Evolutionary conservation across 2,329 filamentous ascomycete genomes (phyloP), one percentile per base, ranked within the genome.

Genomic region (Fonsecaea monophora): DNA sequence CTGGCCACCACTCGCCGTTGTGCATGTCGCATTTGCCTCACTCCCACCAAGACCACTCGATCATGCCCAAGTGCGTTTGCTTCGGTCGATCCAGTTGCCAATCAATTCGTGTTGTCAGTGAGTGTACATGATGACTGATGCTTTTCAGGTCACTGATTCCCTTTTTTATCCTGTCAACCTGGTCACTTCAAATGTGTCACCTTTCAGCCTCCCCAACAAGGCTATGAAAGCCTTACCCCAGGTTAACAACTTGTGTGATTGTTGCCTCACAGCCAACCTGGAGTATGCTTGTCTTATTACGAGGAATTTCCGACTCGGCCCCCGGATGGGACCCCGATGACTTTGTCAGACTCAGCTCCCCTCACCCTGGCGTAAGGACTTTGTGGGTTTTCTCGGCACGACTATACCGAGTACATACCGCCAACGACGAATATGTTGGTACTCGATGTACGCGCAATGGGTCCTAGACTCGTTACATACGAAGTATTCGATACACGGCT

Each of bases 201-300:
- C 45, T 25, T 50, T 25, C 45, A 50, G 45, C 45, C 45, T 25
- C 30, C 38, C 61, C 35, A 32, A 55, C 30, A n/a, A 55, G 53
- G 30, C 53, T 25, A 25, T 34, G 5, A 3, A n/a, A 55, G 53
- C 53, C 53, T 55, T 55, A 30, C 30, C 53, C 30, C 53, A 21
- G 34, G 15, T 30, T 10, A 30, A 48, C 42, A 18, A 21, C 60
- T 53, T 60, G 64, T 54, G 60, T 67, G 64, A 56, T 67, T 56
- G 60, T 32, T 45, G 54, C 37, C 54, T 38, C 12, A 35, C 32
- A 3, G 3, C 25, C 25, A 3, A 25, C 25, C 25, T 25, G 25
- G 25, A 25, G 25, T 25, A 25, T 25, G 25, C 25, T 25, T 2
- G 25, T 25, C 25, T 25, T 25, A 25, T 2, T 25, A 25, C 25